Base-by-base conservation (phyloP, 805 yeast species). In the Teunomyces aglyptinius region DNA sequence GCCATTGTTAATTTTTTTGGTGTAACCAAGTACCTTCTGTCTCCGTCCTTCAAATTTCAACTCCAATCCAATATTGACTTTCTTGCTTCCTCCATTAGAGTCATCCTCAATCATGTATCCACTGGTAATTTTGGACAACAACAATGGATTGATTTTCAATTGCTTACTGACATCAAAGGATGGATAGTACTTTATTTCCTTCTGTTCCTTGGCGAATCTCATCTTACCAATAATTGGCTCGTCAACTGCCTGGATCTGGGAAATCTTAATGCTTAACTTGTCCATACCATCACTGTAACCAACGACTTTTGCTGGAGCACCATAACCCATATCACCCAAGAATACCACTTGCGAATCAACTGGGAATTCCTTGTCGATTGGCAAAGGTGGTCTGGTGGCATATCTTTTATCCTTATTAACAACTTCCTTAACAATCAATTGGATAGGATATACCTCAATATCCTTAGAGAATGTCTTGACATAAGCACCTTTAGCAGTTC, bases 291-390 rank as follows among this genome's bases (percentile, higher is more conserved):
- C 71, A 26, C 72, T 73, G 57, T 85, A 80, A 0, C 87, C 92
- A 41, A 77, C 77, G 38, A 87, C 78, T 18, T 71, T 71, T 4
- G 89, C 88, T 38, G 86, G 82, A 4, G 89, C 79, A 45, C 99
- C 98, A 61, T 89, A 94, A 1, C 91, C 95, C 64, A 83, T 82
- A 22, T 84, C 89, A 41, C 97, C 96, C 50, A 94, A 71, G 60
- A 88, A 88, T 6, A 92, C 80, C 22, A 83, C 91, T 43, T 81
- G 79, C 0, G 86, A 76, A 12, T 78, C 84, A 3, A 76, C 45
- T 15, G 97, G 97, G 65, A 78, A 94, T 63, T 92, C 97, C 52
- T 87, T 81, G 6, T 81, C 84, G 48, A 94, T 72, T 5, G 97
- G 89, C 31, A 80, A 59, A 2, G 97, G 89, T 1, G 84, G 81